Percentiles rank a stretch among this genome's conserved stretches.
phyloP scores from a whole-genome alignment of 2,329 filamentous ascomycete genomes.

The Pseudogymnoascus sp. region DNA sequence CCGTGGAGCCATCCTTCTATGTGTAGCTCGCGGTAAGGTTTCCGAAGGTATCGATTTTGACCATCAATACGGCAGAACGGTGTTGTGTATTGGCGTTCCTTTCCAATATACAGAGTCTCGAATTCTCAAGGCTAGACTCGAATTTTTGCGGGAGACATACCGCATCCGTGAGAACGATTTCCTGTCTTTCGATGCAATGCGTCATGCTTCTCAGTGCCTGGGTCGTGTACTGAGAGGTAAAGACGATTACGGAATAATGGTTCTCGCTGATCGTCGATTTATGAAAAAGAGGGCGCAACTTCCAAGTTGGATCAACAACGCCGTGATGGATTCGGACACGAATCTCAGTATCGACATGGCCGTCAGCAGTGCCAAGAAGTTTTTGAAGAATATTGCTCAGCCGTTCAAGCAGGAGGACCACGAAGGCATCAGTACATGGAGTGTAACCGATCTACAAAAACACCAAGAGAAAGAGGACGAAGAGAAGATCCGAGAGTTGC shows the following conservation, averaged over 20 bases:
- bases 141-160: constrained; percentile 96
- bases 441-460: constrained; percentile 64
- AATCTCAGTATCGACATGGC: constrained; percentile 96
- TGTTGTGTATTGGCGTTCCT: constrained; percentile 91
- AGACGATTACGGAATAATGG: constrained; percentile 99
- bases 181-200: constrained; percentile 96
- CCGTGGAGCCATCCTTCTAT: constrained; percentile 83
- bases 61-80: constrained; percentile 93
- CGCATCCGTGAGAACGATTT: constrained; percentile 97
- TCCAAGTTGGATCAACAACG: constrained; percentile 94
- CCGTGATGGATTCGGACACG: constrained; percentile 73
- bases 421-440: constrained; percentile 92
- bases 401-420: constrained; percentile 77
- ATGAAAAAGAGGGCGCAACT: constrained; percentile 85
- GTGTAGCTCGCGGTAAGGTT: constrained; percentile 94
- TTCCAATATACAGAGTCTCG: constrained; percentile 98
- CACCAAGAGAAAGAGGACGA: constrained; percentile 71
- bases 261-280: constrained; percentile 87
- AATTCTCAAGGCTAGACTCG: constrained; percentile 88
- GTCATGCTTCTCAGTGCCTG: constrained; percentile 94
- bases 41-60: constrained; percentile 99
- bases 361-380: constrained; percentile 79
- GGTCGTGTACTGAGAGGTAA: constrained; percentile 92
- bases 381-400: constrained; percentile 85
- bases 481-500: constrained; percentile 58